phyloP scores from a whole-genome alignment of 192 early-diverging fungal genomes.

The Coemansia sp. region DNA sequence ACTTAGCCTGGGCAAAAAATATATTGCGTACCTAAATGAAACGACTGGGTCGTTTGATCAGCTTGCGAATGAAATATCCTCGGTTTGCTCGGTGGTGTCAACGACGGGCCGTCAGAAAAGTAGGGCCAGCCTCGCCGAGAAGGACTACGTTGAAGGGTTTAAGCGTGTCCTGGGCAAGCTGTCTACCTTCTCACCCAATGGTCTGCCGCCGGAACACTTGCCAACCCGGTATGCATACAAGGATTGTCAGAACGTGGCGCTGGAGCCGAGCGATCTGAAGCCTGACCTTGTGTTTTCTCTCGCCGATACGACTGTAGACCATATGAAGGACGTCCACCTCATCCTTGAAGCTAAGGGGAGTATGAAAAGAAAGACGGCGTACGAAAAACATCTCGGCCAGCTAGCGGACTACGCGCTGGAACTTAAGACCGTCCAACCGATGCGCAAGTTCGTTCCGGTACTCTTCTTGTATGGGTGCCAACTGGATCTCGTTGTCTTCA shows the following conservation, averaged over 20 bases:
- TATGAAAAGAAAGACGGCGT: too few relatives aligned
- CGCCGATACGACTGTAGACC: not conserved
- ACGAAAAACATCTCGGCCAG: conserved; percentile 14
- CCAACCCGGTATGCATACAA: not conserved
- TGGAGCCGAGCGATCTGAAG: not conserved
- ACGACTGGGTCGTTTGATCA: not conserved
- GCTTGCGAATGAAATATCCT: not conserved
- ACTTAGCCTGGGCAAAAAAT: not conserved
- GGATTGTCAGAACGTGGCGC: not conserved
- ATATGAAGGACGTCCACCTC: not conserved
- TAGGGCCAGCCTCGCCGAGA: not conserved
- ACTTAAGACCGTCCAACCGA: too few relatives aligned
- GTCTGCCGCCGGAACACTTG: not conserved
- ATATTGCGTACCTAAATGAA: not conserved
- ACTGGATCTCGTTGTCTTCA: conserved; percentile 16
- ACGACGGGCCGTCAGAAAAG: not conserved
- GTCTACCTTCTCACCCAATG: not conserved
- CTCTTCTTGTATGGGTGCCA: conserved; percentile 17
- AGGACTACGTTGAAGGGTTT: not conserved
- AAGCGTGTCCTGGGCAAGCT: not conserved
- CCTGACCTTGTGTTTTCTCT: not conserved
- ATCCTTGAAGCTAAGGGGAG: not conserved
- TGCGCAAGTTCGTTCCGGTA: too few relatives aligned
- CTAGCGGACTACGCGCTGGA: too few relatives aligned
- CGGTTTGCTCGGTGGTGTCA: not conserved